A percentile compares a stretch with the other conserved stretches of the same genome.
Evolutionary conservation across 768 basidiomycete genomes (phyloP).

Genomic region (Crucibulum laeve): DNA sequence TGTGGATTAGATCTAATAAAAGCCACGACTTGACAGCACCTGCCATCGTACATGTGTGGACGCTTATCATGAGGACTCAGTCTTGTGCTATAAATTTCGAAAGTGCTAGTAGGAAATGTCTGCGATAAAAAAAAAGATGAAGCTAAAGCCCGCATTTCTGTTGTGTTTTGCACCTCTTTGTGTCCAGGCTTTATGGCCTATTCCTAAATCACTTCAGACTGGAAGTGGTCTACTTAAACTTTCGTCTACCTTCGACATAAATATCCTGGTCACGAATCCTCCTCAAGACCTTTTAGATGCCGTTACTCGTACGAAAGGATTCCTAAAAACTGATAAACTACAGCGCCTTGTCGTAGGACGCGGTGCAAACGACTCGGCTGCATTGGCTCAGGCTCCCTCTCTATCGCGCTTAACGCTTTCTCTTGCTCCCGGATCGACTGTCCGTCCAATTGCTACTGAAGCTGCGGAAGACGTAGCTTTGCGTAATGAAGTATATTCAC

Average conservation of each 20-base stretch:
- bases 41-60: no score
- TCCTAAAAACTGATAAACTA: slow-evolving; percentile 36
- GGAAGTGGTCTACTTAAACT: neutral
- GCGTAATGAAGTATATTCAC: neutral
- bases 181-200: neutral
- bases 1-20: no score
- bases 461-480: neutral
- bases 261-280: neutral
- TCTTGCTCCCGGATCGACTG: neutral
- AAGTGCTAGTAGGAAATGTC: no score
- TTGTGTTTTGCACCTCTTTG: no score
- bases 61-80: no score
- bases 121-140: no score
- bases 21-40: no score
- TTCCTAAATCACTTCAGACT: neutral
- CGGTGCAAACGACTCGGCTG: neutral
- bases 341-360: slow-evolving; percentile 10
- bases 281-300: neutral
- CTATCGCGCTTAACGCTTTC: neutral
- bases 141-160: no score
- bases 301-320: neutral
- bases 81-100: no score
- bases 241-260: neutral
- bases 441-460: neutral
- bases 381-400: neutral